Percentiles rank a stretch among this genome's conserved stretches.
Evolutionary conservation across 352 stramenopile genomes (phyloP).

Genomic region (Phytophthora meadii): DNA sequence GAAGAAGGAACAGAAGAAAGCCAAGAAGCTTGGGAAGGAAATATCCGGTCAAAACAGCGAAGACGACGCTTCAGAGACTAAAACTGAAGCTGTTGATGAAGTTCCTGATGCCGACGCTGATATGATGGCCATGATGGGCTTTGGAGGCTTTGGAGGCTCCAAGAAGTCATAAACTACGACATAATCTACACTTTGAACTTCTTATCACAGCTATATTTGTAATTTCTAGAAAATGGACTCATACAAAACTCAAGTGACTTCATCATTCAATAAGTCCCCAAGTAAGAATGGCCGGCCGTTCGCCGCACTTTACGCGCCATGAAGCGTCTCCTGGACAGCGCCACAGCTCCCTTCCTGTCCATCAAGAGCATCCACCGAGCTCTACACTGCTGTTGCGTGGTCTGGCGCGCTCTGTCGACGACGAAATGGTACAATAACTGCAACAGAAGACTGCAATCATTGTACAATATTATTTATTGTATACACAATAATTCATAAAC

Average conservation of each 20-base stretch:
- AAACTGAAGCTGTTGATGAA: slow-evolving; percentile 19
- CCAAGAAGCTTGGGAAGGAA: slow-evolving; percentile 49
- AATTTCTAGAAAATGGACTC: slow-evolving; percentile 8
- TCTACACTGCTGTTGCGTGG: slow-evolving; percentile 70
- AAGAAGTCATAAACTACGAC: slow-evolving; percentile 58
- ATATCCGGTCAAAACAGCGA: slow-evolving; percentile 6
- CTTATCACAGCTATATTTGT: slow-evolving; percentile 1
- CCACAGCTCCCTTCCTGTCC: neutral
- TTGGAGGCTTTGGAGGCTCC: slow-evolving; percentile 84
- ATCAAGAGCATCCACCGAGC: slow-evolving; percentile 48
- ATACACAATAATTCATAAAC: slow-evolving; percentile 13
- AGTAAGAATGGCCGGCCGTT: slow-evolving; percentile 18
- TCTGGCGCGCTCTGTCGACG: slow-evolving; percentile 54
- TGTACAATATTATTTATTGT: no score
- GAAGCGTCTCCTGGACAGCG: slow-evolving; percentile 20
- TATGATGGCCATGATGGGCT: slow-evolving; percentile 95
- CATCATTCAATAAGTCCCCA: neutral
- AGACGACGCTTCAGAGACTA: slow-evolving; percentile 18
- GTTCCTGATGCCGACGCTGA: slow-evolving; percentile 56
- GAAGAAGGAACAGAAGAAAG: slow-evolving; percentile 82
- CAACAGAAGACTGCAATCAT: neutral
- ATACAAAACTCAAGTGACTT: slow-evolving; percentile 1
- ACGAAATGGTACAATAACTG: slow-evolving; percentile 69
- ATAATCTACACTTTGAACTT: slow-evolving; percentile 1
- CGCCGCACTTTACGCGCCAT: slow-evolving; percentile 13